These are phyloP conservation scores for Aspergillus flavus DNA, from an alignment of 2,329 filamentous ascomycete species.

Conservation along the genomic window DNA sequence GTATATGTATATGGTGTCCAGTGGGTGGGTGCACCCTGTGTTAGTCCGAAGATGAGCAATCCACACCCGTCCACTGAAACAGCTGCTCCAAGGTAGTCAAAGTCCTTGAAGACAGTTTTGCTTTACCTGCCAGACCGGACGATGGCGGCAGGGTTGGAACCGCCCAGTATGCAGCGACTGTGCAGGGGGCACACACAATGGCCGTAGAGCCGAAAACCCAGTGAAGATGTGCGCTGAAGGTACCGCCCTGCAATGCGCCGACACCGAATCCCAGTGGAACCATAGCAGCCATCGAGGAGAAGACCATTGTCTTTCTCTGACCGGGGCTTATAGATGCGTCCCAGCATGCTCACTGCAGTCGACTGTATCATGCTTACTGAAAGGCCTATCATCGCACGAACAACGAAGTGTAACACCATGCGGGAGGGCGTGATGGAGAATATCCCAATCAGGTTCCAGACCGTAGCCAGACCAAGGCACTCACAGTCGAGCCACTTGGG, in stretches of 20 bases:
- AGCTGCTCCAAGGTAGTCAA: background rate
- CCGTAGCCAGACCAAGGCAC: background rate
- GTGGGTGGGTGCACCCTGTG: slow-evolving; percentile 50
- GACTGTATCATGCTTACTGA: slow-evolving; percentile 51
- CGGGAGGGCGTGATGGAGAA: background rate
- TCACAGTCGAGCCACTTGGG: slow-evolving; percentile 27
- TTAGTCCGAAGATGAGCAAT: slow-evolving; percentile 58
- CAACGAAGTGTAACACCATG: slow-evolving; percentile 23
- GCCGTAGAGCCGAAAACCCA: slow-evolving; percentile 48
- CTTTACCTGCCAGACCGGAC: background rate
- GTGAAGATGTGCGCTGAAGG: slow-evolving; percentile 35
- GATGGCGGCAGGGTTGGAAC: background rate
- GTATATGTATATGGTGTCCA: slow-evolving; percentile 53
- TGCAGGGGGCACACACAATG: slow-evolving; percentile 35
- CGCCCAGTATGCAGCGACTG: background rate
- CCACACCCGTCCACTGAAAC: background rate
- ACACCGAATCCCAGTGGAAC: slow-evolving; percentile 47
- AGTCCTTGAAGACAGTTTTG: background rate
- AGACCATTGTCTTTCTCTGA: slow-evolving; percentile 31
- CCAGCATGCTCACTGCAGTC: slow-evolving; percentile 49
- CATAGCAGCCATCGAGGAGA: slow-evolving; percentile 45
- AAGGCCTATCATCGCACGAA: slow-evolving; percentile 44
- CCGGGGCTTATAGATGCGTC: slow-evolving; percentile 45
- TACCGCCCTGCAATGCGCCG: slow-evolving; percentile 46
- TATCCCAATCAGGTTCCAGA: background rate